phyloP scores from a whole-genome alignment of 768 basidiomycete species.

The Pisolithus marmoratus region DNA sequence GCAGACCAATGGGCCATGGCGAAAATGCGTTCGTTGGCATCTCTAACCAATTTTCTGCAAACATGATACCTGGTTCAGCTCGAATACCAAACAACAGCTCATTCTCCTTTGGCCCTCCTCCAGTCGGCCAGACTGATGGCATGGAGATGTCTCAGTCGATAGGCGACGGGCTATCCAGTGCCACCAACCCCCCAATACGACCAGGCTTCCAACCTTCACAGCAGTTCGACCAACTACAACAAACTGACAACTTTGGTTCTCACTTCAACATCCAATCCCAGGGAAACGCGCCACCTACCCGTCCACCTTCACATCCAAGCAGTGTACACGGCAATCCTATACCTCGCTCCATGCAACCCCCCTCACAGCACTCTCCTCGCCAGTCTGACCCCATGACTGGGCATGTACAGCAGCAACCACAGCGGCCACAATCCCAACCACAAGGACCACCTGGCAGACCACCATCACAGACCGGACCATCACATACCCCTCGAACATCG shows the following conservation, averaged over 20 bases:
- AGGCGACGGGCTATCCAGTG: slow-evolving; percentile 32
- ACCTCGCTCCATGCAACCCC: slow-evolving; percentile 28
- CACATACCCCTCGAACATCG: slow-evolving; percentile 42
- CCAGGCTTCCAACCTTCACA: slow-evolving; percentile 51
- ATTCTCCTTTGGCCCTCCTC: slow-evolving; percentile 41
- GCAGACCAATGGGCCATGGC: slow-evolving; percentile 41
- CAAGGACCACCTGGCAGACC: slow-evolving; percentile 44
- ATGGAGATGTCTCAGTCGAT: slow-evolving; percentile 44
- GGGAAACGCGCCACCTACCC: slow-evolving; percentile 34
- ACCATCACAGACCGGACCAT: slow-evolving; percentile 43
- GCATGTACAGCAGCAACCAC: slow-evolving; percentile 35
- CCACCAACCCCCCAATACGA: slow-evolving; percentile 31
- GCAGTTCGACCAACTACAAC: slow-evolving; percentile 52
- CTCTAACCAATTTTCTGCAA: slow-evolving; percentile 30
- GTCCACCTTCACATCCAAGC: slow-evolving; percentile 41
- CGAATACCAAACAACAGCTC: slow-evolving; percentile 31
- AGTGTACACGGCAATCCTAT: slow-evolving; percentile 25
- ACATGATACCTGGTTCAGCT: slow-evolving; percentile 27
- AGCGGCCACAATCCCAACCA: slow-evolving; percentile 58
- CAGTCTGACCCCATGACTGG: slow-evolving; percentile 40
- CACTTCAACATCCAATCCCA: slow-evolving; percentile 33
- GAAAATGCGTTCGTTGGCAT: slow-evolving; percentile 42
- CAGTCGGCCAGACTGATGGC: slow-evolving; percentile 44
- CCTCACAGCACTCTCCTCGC: slow-evolving; percentile 42
- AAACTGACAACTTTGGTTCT: slow-evolving; percentile 27